Percentiles rank a stretch among this genome's conserved stretches.
Conservation (phyloP, 495 filamentous ascomycete species). For the Penicillium canescens region DNA sequence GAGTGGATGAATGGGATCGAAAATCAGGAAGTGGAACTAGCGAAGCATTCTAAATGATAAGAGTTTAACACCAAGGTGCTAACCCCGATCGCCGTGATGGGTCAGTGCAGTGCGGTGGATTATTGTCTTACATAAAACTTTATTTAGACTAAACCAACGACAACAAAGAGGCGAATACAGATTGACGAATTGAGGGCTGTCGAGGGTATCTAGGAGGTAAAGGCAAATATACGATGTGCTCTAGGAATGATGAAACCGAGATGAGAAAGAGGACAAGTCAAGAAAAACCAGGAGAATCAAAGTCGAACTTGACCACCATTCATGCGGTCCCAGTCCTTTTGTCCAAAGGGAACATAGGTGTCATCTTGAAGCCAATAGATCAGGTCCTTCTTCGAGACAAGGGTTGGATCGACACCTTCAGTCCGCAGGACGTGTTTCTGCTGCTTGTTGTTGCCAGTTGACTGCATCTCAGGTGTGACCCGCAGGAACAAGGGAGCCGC, state of each 20-base stretch:
- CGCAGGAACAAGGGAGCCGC: conserved; percentile 80
- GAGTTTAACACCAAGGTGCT: no score
- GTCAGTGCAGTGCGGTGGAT: no score
- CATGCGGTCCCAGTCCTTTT: conserved; percentile 67
- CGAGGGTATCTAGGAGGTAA: conserved; percentile 3
- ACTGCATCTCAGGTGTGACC: conserved; percentile 57
- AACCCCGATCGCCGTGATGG: no score
- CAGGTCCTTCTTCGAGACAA: conserved; percentile 54
- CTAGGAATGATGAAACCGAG: neutral
- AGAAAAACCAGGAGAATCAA: conserved; percentile 26
- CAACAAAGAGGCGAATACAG: neutral
- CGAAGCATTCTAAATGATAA: no score
- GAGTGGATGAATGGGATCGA: no score
- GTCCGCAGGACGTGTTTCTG: conserved; percentile 69
- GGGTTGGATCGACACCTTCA: conserved; percentile 70
- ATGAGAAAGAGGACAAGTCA: neutral
- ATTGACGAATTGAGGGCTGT: neutral
- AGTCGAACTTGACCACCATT: conserved; percentile 69
- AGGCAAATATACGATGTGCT: neutral
- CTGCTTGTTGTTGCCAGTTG: conserved; percentile 87
- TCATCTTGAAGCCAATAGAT: conserved; percentile 69
- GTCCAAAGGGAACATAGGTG: conserved; percentile 66
- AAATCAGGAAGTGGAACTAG: no score
- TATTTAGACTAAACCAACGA: neutral
- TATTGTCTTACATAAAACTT: neutral